Base-by-base conservation (phyloP, 2,329 filamentous ascomycete genomes). In the Dryadomyces quercivorus region DNA sequence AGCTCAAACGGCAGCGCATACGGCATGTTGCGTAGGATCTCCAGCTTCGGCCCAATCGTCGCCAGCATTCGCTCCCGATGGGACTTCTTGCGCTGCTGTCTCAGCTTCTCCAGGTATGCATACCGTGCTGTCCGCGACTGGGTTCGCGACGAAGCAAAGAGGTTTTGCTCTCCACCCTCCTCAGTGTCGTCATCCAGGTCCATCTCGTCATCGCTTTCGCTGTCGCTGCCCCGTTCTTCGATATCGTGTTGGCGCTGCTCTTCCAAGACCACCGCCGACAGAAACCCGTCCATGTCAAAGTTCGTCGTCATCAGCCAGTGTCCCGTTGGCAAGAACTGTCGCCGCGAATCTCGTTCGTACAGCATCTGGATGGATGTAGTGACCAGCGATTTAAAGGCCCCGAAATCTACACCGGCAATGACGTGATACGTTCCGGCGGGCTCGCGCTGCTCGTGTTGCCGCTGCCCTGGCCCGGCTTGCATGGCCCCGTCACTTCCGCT, bases 1-100 rank as follows among this genome's bases (percentile, higher is more conserved):
- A 88, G 93, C 42, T 88, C 82, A 62, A 98, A 98, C 0, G 92
- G 93, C 47, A 98, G 93, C 60, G 92, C 87, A 66, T 97, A 98
- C 0, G 93, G 93, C 84, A 98, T 94, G 63, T 97, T 94, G 61
- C 93, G 85, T 51, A 98, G 70, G 5, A 98, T 87, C 64, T 96
- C 91, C 10, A 96, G 74, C 61, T 92, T 85, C 0, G 93, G 92
- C 0, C 86, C 88, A 57, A 95, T 82, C 15, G 85, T 79, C 50
- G 91, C 87, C 22, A 94, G 71, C 57, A 87, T 80, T 59, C 87
- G 82, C 60, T 84, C 82, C 42, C 84, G 77, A 46, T 83, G 82
- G 7, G 78, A 76, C 63, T 82, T 82, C 59, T 82, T 78, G 62
- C 88, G 82, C 59, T 82, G 78, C 43, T 75, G 73, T 59, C 80